These are phyloP conservation scores for Penstemon barbatus DNA, from an alignment of 257 asterid genomes.

Conservation along the genomic window DNA sequence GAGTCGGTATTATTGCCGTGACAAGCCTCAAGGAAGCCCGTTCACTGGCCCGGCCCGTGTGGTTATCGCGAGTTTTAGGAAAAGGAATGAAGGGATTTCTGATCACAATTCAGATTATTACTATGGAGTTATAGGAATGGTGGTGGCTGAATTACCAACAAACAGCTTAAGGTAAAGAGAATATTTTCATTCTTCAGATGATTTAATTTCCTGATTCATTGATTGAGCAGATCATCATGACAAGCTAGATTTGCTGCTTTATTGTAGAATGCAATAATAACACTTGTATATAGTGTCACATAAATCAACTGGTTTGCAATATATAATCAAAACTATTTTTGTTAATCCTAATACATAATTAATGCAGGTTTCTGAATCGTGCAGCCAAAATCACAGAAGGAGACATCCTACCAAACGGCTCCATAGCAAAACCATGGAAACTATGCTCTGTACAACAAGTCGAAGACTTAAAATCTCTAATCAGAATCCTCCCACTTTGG, in stretches of 20 bases:
- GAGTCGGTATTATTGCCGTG: constrained; percentile 27
- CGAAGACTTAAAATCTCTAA: constrained; percentile 43
- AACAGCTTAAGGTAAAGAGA: constrained; percentile 39
- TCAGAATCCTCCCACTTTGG: constrained; percentile 45
- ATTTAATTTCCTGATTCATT: too few relatives aligned
- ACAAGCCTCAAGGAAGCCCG: constrained; percentile 40
- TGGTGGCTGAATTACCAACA: constrained; percentile 24
- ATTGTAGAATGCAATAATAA: too few relatives aligned
- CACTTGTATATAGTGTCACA: too few relatives aligned
- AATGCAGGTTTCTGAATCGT: constrained; percentile 37
- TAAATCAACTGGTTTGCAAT: background rate
- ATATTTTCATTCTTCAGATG: too few relatives aligned
- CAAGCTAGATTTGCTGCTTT: too few relatives aligned
- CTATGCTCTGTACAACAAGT: constrained; percentile 46
- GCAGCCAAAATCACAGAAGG: constrained; percentile 40
- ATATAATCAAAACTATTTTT: background rate
- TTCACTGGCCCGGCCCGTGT: constrained; percentile 43
- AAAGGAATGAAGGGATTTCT: constrained; percentile 30
- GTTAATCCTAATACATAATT: background rate
- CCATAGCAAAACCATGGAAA: constrained; percentile 35
- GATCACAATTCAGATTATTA: constrained; percentile 28
- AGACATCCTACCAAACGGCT: constrained; percentile 33
- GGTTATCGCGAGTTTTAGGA: constrained; percentile 41
- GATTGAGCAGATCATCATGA: too few relatives aligned
- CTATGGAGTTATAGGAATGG: constrained; percentile 24